Evolutionary conservation across 1,284 basidiomycete species (phyloP), one percentile per base, ranked within the genome.

Genomic region (Pascua guehoae): DNA sequence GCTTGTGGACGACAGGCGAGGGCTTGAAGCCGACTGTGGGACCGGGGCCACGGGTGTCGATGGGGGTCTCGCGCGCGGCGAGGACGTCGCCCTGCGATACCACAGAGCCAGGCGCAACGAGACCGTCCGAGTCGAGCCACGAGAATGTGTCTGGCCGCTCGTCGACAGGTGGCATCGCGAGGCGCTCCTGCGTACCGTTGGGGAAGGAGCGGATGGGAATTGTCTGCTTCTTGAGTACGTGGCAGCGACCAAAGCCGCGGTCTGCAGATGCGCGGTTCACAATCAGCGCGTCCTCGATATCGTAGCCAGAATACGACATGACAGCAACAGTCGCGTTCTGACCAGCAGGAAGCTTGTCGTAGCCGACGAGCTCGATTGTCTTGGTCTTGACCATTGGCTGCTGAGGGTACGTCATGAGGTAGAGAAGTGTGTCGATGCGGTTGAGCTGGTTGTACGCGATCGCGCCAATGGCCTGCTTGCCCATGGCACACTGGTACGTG

Each of bases 401-500:
- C 71, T 99, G 96, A 12, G 96, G 96, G 69, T 99, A 99, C n/a
- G 98, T 92, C 63, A 93, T 90, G 52, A 99, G 84, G 79, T 99
- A 98, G 24, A 98, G 83, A n/a, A 99, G 82, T 1, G 96, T 99
- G 76, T 99, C 96, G 74, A 99, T 98, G 47, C 96, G 85, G 74
- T 95, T 91, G 62, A 98, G 85, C 75, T 98, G 96, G 75, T 99
- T 99, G 79, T 95, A 97, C 0, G 87, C 95, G 65, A 98, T 98
- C 3, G 93, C 94, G n/a, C 96, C 96, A 62, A 98, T 98, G 0
- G 96, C 96, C 81, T 99, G 96, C 80, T 99, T 99, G 62, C 96
- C 96, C 96, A 98, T 99, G 52, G 96, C 96, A 73, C 96, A 98
- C 80, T 99, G 94, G 73, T 98, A 98, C 2, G 96, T 98, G 72